Evolutionary conservation across 2,329 filamentous ascomycete genomes (phyloP), one percentile per base, ranked within the genome.

Genomic region (Penicillium sp.): DNA sequence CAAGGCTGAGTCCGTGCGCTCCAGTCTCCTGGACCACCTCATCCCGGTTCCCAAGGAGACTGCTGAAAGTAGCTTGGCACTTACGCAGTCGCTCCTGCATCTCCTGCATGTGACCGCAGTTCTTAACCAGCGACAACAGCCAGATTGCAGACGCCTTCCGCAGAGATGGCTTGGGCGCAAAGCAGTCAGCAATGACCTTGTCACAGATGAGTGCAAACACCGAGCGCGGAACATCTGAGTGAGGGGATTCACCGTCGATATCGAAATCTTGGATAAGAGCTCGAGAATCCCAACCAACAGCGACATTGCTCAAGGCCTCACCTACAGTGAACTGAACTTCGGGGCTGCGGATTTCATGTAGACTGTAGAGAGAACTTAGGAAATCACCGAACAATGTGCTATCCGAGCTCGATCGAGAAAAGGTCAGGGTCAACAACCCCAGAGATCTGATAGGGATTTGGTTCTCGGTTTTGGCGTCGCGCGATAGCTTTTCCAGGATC

Each of bases 11-110:
- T 0, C 94, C 94, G 56, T 93, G 83, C 0, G 93, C 96, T 4
- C 94, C 92, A 5, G 92, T 95, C 74, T 99, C 94, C 73, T 99
- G 94, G 0, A 97, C 92, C 9, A 97, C 83, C 69, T 97, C 92
- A 66, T 99, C 94, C 20, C 92, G 84, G 56, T 95, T 92, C 16
- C 88, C 88, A 13, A 99, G 81, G 31, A 97, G 87, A 26, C 88
- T 82, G 80, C 95, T 92, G 73, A 99, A 99, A 0, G 91, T 89
- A 35, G 83, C 83, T 72, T 99, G 94, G 56, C 88, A 92, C 64
- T 91, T 85, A 48, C 90, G 82, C 38, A 99, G 79, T 13, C 86
- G 84, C 5, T 79, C 78, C 68, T 95, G 90, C 5, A 97, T 82
- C 61, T 90, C 84, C 4, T 78, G 70, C n/a, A 91, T 78, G 61